Evolutionary conservation across 78 protist genomes (phyloP), one percentile per base, ranked within the genome.

Genomic region (Parvularia atlantis): DNA sequence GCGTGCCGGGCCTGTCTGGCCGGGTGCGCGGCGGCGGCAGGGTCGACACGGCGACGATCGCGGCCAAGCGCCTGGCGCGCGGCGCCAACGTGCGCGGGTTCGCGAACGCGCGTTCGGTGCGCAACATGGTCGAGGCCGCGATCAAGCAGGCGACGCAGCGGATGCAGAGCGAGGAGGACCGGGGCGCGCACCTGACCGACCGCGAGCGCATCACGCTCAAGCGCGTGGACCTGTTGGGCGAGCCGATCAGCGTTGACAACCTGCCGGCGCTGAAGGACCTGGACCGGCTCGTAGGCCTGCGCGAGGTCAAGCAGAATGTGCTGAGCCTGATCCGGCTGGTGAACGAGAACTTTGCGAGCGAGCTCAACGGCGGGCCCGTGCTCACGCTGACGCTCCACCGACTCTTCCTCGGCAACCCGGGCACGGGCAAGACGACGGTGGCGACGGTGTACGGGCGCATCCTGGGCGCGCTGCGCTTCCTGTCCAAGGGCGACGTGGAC

Each of bases 341-440:
- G 22, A 16, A 1, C 40, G 19, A 11, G 31, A 76, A 66, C 52
- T 44, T 16, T 69, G 56, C 66, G 35, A 46, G 50, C 16, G 86
- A 81, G 58, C 26, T 14, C 6, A 53, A 43, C 13, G 73, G 31
- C 10, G 28, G 33, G 36, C 50, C 36, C 28, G 9, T 0, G 9
- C 50, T 9, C 41, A 0, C 0, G 11, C 2, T 66, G 37, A 0
- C 72, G 50, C 69, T 69, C 28, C 9, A 76, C 69, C 52, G 69
- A 19, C 36, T 48, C 37, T 40, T 66, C 39, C 0, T 66, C 2
- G 70, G 70, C 37, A 50, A 44, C 24, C 83, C 83, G 28, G 83
- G 83, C 39, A 71, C 83, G 1, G 83, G 83, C 68, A 78, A 78
- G 69, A 78, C 83, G 16, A 71, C 74, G 20, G 50, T 71, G 28